phyloP scores from a whole-genome alignment of 495 filamentous ascomycete genomes.

The Tuber umbilicatum region DNA sequence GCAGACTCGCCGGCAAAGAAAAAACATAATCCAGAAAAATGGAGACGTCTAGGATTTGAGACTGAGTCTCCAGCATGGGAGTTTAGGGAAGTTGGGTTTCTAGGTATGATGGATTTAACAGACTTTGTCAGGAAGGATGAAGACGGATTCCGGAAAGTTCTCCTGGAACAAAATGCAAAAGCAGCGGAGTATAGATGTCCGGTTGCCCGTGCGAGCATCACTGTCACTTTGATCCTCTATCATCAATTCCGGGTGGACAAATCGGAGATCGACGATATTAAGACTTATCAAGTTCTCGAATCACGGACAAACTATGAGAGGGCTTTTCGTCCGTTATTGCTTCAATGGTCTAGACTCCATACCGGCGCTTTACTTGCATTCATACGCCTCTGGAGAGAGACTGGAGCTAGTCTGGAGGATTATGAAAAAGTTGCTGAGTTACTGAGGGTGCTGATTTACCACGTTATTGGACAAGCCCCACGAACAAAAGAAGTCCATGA shows the following conservation, averaged over 20 bases:
- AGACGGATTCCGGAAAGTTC: conserved; percentile 80
- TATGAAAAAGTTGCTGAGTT: conserved; percentile 89
- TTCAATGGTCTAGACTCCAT: conserved; percentile 97
- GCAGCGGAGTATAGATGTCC: conserved; percentile 71
- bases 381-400: conserved; percentile 85
- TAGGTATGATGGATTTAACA: conserved; percentile 96
- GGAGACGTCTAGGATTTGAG: conserved; percentile 86
- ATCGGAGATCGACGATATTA: conserved; percentile 71
- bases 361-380: conserved; percentile 81
- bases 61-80: conserved; percentile 77
- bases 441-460: conserved; percentile 82
- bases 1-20: conserved; percentile 48
- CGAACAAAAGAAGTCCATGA: conserved; percentile 81
- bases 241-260: conserved; percentile 94
- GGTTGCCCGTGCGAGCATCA: conserved; percentile 77
- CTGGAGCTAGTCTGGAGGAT: conserved; percentile 73
- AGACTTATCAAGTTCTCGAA: conserved; percentile 69
- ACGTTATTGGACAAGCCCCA: conserved; percentile 75
- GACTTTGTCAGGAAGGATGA: conserved; percentile 88
- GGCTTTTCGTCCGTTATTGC: conserved; percentile 75
- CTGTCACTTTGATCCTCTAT: conserved; percentile 80
- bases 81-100: conserved; percentile 77
- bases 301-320: conserved; percentile 74
- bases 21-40: conserved; percentile 83
- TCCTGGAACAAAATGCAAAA: conserved; percentile 80